Base-by-base conservation (phyloP, 306 rosid species). In the Cucumis hystrix region DNA sequence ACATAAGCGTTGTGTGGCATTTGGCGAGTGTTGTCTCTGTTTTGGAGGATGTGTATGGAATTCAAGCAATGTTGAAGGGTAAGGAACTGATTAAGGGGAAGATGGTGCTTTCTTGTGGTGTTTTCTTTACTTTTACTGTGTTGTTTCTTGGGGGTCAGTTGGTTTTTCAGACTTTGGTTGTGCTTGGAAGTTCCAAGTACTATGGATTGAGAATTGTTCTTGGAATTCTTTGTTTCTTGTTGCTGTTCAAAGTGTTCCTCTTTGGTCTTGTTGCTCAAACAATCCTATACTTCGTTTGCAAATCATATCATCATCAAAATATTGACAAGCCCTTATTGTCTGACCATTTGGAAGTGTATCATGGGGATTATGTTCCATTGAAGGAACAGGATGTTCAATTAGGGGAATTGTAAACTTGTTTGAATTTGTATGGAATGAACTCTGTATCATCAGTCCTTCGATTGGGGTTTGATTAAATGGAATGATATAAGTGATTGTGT, bases 211-310 rank as follows among this genome's bases (percentile, higher is more conserved):
- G 73, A 35, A 40, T 37, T 69, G n/a, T 43, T 33, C 55, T 58
- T 59, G 84, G 78, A 35, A 21, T 81, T 56, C 28, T 76, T 8
- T 41, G 77, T n/a, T 81, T 59, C 64, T 20, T 81, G 66, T 21
- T 77, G 63, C 74, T 77, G 20, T 55, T 77, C 18, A 61, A 49
- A 15, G 60, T 76, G 43, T 57, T 45, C 8, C 63, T 81, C 33
- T 67, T 76, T 68, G 80, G 80, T 10, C 61, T 81, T n/a, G 84
- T 81, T 58, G 66, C 68, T n/a, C 80, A 81, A 77, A 77, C 84
- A n/a, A 54, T 80, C 41, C n/a, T 80, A 13, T 80, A 80, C 79
- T 75, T 75, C 20, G 83, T 74, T 30, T 80, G 83, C 68, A 80
- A 80, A 76, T 75, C 83, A 10, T 75, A 80, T 51, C 83, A 80